These are phyloP conservation scores for Neospora caninum DNA, from an alignment of 169 alveolate species.

Conservation along the genomic window DNA sequence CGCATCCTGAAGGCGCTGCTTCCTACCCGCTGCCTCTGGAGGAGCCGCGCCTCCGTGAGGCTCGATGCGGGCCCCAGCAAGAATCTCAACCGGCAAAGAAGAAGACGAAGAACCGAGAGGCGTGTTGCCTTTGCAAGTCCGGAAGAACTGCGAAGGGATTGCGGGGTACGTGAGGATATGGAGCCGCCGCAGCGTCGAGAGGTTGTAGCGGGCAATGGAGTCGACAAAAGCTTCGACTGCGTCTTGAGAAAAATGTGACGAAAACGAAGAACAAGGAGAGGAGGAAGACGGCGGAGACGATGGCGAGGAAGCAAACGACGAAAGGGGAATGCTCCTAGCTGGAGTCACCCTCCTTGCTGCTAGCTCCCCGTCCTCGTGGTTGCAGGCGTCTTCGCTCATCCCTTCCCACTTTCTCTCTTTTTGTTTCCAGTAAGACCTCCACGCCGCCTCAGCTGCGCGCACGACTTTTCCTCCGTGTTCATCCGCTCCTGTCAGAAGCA, in stretches of 20 bases:
- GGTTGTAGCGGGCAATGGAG: background rate
- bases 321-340: background rate
- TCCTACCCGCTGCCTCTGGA: background rate
- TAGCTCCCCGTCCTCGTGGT: background rate
- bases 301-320: background rate
- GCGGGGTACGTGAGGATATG: background rate
- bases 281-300: background rate
- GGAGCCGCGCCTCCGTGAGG: too few relatives aligned
- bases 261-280: background rate
- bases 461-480: slow-evolving; percentile 91
- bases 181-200: background rate
- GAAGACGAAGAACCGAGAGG: background rate
- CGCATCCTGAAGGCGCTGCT: background rate
- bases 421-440: background rate
- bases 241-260: background rate
- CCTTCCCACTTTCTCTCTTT: background rate
- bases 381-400: background rate
- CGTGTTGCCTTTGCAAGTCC: background rate
- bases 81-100: background rate
- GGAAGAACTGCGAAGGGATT: background rate
- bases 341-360: background rate
- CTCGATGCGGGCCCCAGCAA: background rate
- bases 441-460: slow-evolving; percentile 78
- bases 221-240: background rate
- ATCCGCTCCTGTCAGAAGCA: slow-evolving; percentile 87